Evolutionary conservation across 2,329 filamentous ascomycete species (phyloP), one percentile per base, ranked within the genome.

Genomic region (Gliomastix tumulicola): DNA sequence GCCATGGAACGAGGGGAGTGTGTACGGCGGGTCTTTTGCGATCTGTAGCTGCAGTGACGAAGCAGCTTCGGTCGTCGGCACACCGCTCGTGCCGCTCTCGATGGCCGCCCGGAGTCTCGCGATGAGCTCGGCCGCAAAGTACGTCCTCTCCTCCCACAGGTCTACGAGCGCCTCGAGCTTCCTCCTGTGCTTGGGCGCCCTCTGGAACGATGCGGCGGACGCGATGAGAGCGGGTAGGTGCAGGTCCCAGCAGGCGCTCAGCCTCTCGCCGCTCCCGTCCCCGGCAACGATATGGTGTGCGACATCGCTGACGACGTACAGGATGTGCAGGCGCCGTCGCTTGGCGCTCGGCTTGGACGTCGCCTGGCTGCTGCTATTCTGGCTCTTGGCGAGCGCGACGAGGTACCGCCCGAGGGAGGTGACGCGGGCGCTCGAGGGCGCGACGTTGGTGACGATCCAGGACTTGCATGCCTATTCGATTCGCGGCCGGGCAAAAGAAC

Each of bases 401-500:
- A 94, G 65, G 60, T 87, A 94, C 61, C 87, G 89, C 48, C 77
- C 84, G 46, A 94, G 65, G 30, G 81, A 75, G 40, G 68, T 64
- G 45, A 78, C 72, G 49, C 88, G 80, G 47, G 72, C 66, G 39
- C 74, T 58, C 41, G 87, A 92, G 40, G 73, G 71, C 49, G 76
- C 69, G 54, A 90, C 68, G 65, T 88, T 76, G 49, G 74, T 72
- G 54, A 88, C 63, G 51, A 90, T 82, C 87, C 87, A 94, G 63
- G 76, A 71, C 74, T 89, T 94, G 74, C 85, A 89, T 70, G 78
- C 84, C 88, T 94, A 76, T 40, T n/a, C 17, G 20, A 23, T n/a
- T 7, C 15, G 15, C n/a, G 20, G 25, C n/a, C 11, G 36, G 22
- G 15, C 19, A 32, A 18, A 21, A 30, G 21, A 34, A 17, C 15